Evolutionary conservation across 192 early-diverging fungal species (phyloP).

Genomic region (Backusella liffmaniae): DNA sequence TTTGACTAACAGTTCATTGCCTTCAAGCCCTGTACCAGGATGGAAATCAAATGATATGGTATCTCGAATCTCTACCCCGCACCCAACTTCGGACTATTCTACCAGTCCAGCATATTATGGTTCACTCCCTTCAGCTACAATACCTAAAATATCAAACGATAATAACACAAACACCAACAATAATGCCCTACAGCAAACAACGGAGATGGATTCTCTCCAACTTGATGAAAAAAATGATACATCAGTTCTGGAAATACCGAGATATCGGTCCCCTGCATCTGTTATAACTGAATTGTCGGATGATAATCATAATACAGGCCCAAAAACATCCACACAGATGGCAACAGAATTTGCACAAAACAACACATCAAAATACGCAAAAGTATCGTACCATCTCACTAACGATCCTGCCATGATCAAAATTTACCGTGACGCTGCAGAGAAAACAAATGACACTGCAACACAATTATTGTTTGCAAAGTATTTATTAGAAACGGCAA

Average conservation of each 20-base stretch:
- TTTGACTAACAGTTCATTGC: neutral
- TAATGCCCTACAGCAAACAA: neutral
- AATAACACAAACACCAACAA: neutral
- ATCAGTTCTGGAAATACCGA: neutral
- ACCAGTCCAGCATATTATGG: neutral
- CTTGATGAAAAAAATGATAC: neutral
- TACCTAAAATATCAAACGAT: neutral
- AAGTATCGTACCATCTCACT: conserved; percentile 21
- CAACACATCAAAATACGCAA: conserved; percentile 18
- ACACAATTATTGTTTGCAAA: conserved; percentile 76
- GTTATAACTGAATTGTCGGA: neutral
- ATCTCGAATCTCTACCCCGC: neutral
- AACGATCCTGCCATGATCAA: conserved; percentile 37
- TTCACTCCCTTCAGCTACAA: neutral
- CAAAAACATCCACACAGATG: neutral
- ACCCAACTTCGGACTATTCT: neutral
- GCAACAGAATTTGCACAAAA: neutral
- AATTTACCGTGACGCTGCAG: conserved; percentile 72
- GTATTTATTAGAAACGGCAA: conserved; percentile 69
- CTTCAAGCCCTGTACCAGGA: neutral
- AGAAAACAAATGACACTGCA: conserved; percentile 70
- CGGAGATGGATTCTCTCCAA: neutral
- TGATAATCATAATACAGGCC: neutral
- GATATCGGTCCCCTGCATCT: neutral
- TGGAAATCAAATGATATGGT: neutral